phyloP scores from a whole-genome alignment of 108 stramenopile species.

The Poteriospumella lacustris region DNA sequence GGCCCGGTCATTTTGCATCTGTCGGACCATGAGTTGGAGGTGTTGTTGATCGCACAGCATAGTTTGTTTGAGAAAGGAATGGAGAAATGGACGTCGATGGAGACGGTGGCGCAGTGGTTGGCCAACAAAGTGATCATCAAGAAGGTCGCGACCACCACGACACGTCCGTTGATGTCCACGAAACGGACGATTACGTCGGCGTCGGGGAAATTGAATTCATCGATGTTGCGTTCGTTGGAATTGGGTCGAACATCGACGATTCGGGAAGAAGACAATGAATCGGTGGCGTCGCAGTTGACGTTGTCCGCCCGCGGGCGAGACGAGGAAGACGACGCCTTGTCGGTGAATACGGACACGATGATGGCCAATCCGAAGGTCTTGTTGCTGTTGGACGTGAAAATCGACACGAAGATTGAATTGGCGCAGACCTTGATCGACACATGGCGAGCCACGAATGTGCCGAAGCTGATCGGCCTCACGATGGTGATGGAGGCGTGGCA shows the following conservation, averaged over 20 bases:
- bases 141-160: no score
- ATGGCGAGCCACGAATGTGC: neutral
- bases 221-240: neutral
- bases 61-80: neutral
- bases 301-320: neutral
- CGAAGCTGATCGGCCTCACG: neutral
- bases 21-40: constrained; percentile 1
- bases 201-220: neutral
- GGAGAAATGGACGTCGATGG: constrained; percentile 13
- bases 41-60: constrained; percentile 1
- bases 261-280: neutral
- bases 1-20: neutral
- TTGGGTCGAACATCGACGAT: neutral
- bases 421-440: neutral
- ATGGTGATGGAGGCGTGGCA: neutral
- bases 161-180: no score
- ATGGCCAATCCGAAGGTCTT: neutral
- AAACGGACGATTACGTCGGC: neutral
- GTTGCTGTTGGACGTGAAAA: neutral
- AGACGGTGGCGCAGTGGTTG: constrained; percentile 9
- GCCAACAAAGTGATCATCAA: no score
- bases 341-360: neutral
- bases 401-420: neutral
- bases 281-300: neutral
- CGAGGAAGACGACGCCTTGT: neutral